Percentiles rank a stretch among this genome's conserved stretches.
Conservation (phyloP, 148 eudicot genomes). For the Dianthus caryophyllus region DNA sequence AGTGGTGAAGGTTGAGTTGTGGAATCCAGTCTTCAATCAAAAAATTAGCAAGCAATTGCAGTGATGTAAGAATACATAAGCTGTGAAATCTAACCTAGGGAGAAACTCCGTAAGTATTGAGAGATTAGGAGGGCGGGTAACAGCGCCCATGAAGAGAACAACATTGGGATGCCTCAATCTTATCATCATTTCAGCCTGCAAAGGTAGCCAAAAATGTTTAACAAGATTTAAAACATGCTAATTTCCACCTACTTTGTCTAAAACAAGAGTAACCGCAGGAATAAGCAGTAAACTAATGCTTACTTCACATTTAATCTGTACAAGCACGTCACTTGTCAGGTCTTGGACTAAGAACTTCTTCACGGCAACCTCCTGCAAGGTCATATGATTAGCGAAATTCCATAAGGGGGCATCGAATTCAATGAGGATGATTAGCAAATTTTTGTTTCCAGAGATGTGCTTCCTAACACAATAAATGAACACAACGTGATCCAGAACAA, state of each 20-base stretch:
- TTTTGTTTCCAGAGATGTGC: not conserved
- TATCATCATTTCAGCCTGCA: conserved; percentile 91
- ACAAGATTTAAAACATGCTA: not conserved
- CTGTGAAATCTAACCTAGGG: conserved; percentile 65
- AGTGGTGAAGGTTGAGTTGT: not conserved
- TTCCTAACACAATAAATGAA: not conserved
- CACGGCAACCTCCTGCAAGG: conserved; percentile 92
- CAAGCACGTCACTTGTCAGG: conserved; percentile 73
- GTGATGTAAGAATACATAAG: no score
- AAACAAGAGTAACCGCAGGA: not conserved
- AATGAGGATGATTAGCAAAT: conserved; percentile 6
- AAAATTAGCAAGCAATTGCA: not conserved
- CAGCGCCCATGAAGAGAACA: conserved; percentile 99
- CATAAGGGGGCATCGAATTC: conserved; percentile 2
- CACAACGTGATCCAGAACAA: not conserved
- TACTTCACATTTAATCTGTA: conserved; percentile 88
- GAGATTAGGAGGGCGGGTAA: conserved; percentile 86
- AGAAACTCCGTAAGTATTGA: conserved; percentile 92
- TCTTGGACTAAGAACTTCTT: conserved; percentile 96
- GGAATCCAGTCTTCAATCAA: not conserved
- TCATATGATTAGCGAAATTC: conserved; percentile 15
- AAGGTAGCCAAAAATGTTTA: conserved; percentile 20
- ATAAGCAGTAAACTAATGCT: conserved; percentile 18
- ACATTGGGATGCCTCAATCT: conserved; percentile 98
- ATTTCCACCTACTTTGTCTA: not conserved